Evolutionary conservation across 2,329 filamentous ascomycete genomes (phyloP), one percentile per base, ranked within the genome.

Genomic region (Hypoxylon sp.): DNA sequence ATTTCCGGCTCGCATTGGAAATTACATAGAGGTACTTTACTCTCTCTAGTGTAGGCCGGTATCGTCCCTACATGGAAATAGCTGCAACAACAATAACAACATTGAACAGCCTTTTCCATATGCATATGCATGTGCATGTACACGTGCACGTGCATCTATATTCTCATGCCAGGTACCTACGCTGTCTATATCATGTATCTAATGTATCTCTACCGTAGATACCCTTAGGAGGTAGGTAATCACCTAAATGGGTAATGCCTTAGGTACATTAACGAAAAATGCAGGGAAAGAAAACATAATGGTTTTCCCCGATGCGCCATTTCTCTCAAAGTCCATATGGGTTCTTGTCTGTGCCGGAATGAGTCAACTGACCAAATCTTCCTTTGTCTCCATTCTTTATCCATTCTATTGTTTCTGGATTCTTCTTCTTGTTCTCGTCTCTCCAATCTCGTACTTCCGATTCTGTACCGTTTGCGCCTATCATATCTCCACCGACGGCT

Each of bases 401-500:
- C 43, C 41, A 37, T 46, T 55, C 46, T 37, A 60, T 63, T 61
- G 47, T 55, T 55, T 59, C 60, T 63, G 30, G 55, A 61, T 32
- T 27, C 23, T 60, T 65, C 62, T 58, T 54, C 39, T 41, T 29
- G 19, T 25, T 21, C 19, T 48, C 27, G 9, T 21, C 9, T 14
- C 30, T 11, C 30, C 27, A 48, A 34, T 46, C 61, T 64, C 50
- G 61, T 43, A 63, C 19, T 63, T 69, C 67, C 56, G 67, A 48
- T 63, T 66, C 39, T 56, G n/a, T 41, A 30, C 46, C 57, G 54
- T 67, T 64, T 50, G 27, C 46, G 34, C 60, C 63, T 67, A 63
- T 69, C 60, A 56, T 45, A 56, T 53, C 46, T 56, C 56, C 60
- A 67, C 67, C 41, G 12, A 39, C 63, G 63, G 63, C 53, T 62